A percentile compares a stretch with the other conserved stretches of the same genome.
These are phyloP conservation scores for Silene vulgaris DNA, from an alignment of 179 eudicot species.

Conservation along the genomic window DNA sequence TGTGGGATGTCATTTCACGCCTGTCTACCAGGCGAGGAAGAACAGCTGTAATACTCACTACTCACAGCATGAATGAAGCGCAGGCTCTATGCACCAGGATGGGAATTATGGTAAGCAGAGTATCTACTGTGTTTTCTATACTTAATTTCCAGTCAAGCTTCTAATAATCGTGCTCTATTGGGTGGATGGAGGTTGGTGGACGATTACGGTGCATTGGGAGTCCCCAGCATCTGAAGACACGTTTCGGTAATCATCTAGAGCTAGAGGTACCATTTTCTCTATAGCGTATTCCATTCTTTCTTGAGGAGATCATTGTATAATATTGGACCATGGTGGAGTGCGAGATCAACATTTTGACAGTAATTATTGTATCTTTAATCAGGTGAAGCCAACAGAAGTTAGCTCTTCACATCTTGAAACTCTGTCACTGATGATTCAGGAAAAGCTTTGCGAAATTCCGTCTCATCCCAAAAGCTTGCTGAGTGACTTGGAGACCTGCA, in stretches of 20 bases:
- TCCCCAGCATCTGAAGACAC: conserved; percentile 92
- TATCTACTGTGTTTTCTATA: conserved; percentile 4
- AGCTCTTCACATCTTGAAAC: conserved; percentile 53
- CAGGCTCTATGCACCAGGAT: conserved; percentile 95
- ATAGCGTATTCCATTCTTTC: neutral
- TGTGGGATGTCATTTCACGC: conserved; percentile 98
- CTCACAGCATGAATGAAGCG: conserved; percentile 99
- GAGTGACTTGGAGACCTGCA: conserved; percentile 73
- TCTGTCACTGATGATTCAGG: conserved; percentile 63
- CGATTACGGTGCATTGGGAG: conserved; percentile 87
- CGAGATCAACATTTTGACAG: neutral
- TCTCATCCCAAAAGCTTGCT: conserved; percentile 64
- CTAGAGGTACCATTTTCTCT: conserved; percentile 52
- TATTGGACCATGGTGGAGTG: neutral
- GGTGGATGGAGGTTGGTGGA: conserved; percentile 68
- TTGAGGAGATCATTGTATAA: neutral
- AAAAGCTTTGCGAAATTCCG: conserved; percentile 60
- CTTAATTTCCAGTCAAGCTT: conserved; percentile 4
- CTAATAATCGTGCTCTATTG: neutral
- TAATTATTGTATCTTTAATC: conserved; percentile 21
- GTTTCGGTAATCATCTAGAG: conserved; percentile 97
- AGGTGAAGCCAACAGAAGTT: conserved; percentile 91
- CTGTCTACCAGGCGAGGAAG: conserved; percentile 90
- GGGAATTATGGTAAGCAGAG: conserved; percentile 74
- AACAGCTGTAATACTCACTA: conserved; percentile 92